A percentile compares a stretch with the other conserved stretches of the same genome.
These are phyloP conservation scores for Cercophora samala DNA, from an alignment of 495 filamentous ascomycete species.

Conservation along the genomic window DNA sequence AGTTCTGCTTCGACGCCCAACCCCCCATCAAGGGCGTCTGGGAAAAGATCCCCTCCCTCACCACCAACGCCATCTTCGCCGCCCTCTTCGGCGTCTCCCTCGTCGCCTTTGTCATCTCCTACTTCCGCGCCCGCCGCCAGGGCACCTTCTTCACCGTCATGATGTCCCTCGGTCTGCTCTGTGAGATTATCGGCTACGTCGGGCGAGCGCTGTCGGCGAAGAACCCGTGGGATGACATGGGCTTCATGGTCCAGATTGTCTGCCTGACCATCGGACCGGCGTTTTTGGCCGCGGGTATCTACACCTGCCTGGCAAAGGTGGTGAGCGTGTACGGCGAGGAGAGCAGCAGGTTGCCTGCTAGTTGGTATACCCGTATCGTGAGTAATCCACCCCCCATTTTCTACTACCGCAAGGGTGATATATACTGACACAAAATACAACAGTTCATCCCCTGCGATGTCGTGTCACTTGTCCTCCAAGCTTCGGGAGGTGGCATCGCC, in stretches of 20 bases:
- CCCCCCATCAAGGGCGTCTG: background rate
- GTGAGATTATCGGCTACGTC: slow-evolving; percentile 32
- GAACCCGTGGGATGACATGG: slow-evolving; percentile 17
- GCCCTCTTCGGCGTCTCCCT: slow-evolving; percentile 29
- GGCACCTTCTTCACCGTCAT: slow-evolving; percentile 29
- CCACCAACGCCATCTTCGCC: slow-evolving; percentile 31
- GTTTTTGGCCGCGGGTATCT: slow-evolving; percentile 30
- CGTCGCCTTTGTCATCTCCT: slow-evolving; percentile 19
- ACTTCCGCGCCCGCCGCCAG: slow-evolving; percentile 8
- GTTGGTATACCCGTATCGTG: slow-evolving; percentile 35
- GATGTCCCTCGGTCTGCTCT: slow-evolving; percentile 26
- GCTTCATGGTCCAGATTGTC: slow-evolving; percentile 32
- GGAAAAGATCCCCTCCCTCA: slow-evolving; percentile 27
- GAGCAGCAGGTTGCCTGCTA: slow-evolving; percentile 24
- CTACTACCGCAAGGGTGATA: no score
- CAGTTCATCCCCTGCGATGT: slow-evolving; percentile 52
- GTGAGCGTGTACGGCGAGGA: slow-evolving; percentile 42
- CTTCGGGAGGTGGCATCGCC: slow-evolving; percentile 47
- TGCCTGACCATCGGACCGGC: slow-evolving; percentile 37
- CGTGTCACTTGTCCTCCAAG: slow-evolving; percentile 48
- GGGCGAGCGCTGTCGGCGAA: slow-evolving; percentile 27
- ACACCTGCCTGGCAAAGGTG: slow-evolving; percentile 37
- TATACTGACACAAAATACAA: background rate
- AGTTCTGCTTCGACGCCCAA: slow-evolving; percentile 2
- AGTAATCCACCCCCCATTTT: background rate